Evolutionary conservation across 2,329 filamentous ascomycete genomes (phyloP).

Genomic region (Cadophora sp.): DNA sequence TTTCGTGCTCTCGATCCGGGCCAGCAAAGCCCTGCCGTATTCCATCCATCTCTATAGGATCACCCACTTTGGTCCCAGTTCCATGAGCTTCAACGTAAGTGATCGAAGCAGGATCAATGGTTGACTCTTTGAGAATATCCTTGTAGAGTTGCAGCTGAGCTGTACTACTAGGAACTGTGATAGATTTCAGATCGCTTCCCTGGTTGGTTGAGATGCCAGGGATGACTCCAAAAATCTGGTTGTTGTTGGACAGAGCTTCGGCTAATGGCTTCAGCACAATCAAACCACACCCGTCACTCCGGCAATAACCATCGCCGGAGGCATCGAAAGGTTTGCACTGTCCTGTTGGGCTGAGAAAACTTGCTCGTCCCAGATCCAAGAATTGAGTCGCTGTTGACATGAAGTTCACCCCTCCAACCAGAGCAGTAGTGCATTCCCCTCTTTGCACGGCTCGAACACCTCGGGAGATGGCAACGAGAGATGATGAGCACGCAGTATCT

Average conservation of each 20-base stretch:
- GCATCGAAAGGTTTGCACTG: background rate
- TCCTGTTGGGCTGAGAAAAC: background rate
- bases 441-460: background rate
- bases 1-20: background rate
- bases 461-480: slow-evolving; percentile 14
- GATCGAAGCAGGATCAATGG: background rate
- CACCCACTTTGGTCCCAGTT: slow-evolving; percentile 34
- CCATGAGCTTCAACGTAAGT: slow-evolving; percentile 34
- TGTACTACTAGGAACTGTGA: background rate
- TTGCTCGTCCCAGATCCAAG: background rate
- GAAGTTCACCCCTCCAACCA: background rate
- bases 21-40: slow-evolving; percentile 23
- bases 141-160: background rate
- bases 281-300: background rate
- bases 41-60: slow-evolving; percentile 32
- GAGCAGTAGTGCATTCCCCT: background rate
- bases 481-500: slow-evolving; percentile 17
- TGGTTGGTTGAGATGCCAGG: background rate
- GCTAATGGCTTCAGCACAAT: background rate
- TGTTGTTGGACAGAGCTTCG: background rate
- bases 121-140: background rate
- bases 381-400: background rate
- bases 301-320: background rate
- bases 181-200: background rate
- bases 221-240: background rate